These are phyloP conservation scores for Dendrothele bispora DNA, from an alignment of 768 basidiomycete genomes.

Conservation along the genomic window DNA sequence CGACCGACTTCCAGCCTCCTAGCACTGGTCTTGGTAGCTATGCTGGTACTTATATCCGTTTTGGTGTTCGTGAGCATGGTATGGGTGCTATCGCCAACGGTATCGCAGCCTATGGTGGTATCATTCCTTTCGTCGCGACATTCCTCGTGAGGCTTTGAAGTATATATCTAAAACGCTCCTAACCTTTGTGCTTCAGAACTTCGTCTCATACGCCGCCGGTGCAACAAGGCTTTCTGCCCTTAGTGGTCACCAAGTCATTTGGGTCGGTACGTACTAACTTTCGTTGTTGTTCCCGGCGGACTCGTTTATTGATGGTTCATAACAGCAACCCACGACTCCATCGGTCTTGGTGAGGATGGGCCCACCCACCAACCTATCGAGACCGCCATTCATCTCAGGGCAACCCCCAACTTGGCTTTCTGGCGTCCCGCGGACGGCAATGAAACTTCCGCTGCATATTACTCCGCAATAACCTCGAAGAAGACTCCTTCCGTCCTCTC, in stretches of 20 bases:
- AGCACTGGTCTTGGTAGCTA: constrained; percentile 83
- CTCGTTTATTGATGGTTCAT: background rate
- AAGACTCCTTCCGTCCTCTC: constrained; percentile 83
- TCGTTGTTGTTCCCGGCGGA: background rate
- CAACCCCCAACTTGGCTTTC: constrained; percentile 89
- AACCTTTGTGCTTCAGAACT: constrained; percentile 55
- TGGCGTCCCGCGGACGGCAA: constrained; percentile 95
- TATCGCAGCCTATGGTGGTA: constrained; percentile 83
- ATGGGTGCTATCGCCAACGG: constrained; percentile 98
- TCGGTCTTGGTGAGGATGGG: constrained; percentile 90
- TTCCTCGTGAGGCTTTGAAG: constrained; percentile 63
- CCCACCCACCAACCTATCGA: constrained; percentile 97
- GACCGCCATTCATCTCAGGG: constrained; percentile 82
- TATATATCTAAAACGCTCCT: constrained; percentile 2
- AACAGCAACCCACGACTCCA: constrained; percentile 90
- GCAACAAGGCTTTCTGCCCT: constrained; percentile 91
- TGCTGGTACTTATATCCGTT: constrained; percentile 88
- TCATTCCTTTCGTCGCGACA: constrained; percentile 89
- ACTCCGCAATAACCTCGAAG: constrained; percentile 70
- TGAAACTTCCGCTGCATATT: constrained; percentile 93
- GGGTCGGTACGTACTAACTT: constrained; percentile 69
- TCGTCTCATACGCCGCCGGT: constrained; percentile 91
- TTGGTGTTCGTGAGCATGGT: constrained; percentile 96
- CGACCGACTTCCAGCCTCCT: constrained; percentile 91
- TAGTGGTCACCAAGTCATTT: constrained; percentile 87